These are phyloP conservation scores for Kodamaea nitidulidarum DNA, from an alignment of 805 yeast genomes.

Conservation along the genomic window DNA sequence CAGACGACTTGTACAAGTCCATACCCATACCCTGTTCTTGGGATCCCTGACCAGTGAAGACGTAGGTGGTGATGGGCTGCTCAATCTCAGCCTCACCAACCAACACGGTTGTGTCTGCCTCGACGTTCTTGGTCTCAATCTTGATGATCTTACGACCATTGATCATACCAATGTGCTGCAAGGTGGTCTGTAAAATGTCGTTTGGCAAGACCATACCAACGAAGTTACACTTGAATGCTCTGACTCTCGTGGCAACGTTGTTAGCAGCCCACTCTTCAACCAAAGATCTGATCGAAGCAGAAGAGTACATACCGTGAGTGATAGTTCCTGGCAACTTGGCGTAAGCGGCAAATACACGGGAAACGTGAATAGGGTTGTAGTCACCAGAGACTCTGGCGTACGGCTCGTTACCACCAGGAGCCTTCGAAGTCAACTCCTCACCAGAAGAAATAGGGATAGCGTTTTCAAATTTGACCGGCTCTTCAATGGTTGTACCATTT, in stretches of 20 bases:
- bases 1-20: constrained; percentile 90
- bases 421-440: constrained; percentile 61
- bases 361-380: constrained; percentile 96
- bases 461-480: constrained; percentile 86
- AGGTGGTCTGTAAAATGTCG: constrained; percentile 77
- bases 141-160: constrained; percentile 97
- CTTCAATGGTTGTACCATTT: constrained; percentile 91
- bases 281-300: constrained; percentile 90
- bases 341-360: constrained; percentile 88
- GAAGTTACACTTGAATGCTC: constrained; percentile 87
- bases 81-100: constrained; percentile 98
- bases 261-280: constrained; percentile 99
- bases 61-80: constrained; percentile 94
- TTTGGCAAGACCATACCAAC: constrained; percentile 98
- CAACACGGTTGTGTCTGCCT: constrained; percentile 73
- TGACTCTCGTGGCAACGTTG: constrained; percentile 90
- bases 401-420: constrained; percentile 95
- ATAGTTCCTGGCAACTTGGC: constrained; percentile 96
- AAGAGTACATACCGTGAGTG: constrained; percentile 98
- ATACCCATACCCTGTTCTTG: constrained; percentile 99
- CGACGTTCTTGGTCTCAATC: constrained; percentile 82
- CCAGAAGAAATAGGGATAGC: constrained; percentile 77
- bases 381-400: constrained; percentile 98
- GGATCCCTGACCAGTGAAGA: constrained; percentile 99
- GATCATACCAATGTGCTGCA: constrained; percentile 97